Conservation (phyloP, 306 rosid species). For the Trifolium dubium region DNA sequence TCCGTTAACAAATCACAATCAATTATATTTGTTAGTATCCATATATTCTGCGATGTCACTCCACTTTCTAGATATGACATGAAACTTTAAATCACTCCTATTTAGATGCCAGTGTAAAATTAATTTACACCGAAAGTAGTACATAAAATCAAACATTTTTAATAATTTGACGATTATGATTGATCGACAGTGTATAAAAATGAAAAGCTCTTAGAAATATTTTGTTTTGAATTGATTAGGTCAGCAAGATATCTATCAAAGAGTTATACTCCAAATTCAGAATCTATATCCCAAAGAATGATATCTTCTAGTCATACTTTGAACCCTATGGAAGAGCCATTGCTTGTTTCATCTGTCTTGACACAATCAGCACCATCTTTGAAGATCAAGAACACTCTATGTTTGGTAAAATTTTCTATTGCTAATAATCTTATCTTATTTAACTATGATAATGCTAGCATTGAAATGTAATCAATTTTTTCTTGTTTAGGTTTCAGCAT, state of each 20-base stretch:
- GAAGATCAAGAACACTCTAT: slow-evolving; percentile 59
- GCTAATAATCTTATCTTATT: neutral
- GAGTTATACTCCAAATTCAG: slow-evolving; percentile 60
- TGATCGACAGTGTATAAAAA: too few relatives aligned
- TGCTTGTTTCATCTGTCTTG: slow-evolving; percentile 54
- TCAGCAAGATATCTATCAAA: slow-evolving; percentile 77
- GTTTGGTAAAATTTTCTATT: slow-evolving; percentile 58
- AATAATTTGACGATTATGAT: too few relatives aligned
- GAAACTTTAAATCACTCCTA: too few relatives aligned
- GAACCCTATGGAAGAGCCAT: slow-evolving; percentile 57
- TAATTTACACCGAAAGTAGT: too few relatives aligned
- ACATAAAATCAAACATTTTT: too few relatives aligned
- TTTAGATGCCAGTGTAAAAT: too few relatives aligned
- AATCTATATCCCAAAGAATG: slow-evolving; percentile 50
- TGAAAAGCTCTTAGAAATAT: neutral
- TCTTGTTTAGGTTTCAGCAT: slow-evolving; percentile 54
- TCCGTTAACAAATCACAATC: neutral
- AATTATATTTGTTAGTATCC: too few relatives aligned
- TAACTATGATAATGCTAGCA: neutral
- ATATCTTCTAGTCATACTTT: slow-evolving; percentile 33
- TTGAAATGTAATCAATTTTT: slow-evolving; percentile 12
- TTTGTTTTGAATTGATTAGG: slow-evolving; percentile 47
- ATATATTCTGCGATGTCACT: too few relatives aligned
- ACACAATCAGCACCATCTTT: slow-evolving; percentile 51
- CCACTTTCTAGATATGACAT: too few relatives aligned